These are phyloP conservation scores for Phaeosphaeria sp. DNA, from an alignment of 2,329 filamentous ascomycete genomes.

Conservation along the genomic window DNA sequence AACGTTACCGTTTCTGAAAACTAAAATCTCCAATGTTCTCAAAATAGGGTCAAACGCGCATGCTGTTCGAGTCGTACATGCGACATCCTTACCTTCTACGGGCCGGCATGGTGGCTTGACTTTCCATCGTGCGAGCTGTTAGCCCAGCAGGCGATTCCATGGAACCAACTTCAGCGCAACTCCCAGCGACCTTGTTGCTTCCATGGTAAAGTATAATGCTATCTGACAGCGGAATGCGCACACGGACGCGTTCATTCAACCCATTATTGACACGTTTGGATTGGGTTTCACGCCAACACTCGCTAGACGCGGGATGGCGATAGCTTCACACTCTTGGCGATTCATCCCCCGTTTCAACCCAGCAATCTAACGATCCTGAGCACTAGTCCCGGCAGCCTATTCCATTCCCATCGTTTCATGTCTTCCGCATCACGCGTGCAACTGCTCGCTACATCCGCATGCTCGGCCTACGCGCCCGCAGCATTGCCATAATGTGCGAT, in stretches of 20 bases:
- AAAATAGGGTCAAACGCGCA: neutral
- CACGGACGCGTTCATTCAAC: neutral
- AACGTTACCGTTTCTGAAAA: too few species aligned
- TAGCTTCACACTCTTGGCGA: constrained; percentile 42
- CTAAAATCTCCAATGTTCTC: neutral
- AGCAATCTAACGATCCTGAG: constrained; percentile 26
- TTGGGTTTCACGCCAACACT: constrained; percentile 30
- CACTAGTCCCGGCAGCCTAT: constrained; percentile 19
- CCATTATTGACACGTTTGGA: constrained; percentile 19
- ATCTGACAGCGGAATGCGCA: neutral
- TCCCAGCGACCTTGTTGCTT: neutral
- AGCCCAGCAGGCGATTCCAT: neutral
- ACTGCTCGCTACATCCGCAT: constrained; percentile 11
- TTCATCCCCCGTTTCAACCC: constrained; percentile 39
- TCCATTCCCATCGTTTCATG: constrained; percentile 24
- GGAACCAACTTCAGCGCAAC: neutral
- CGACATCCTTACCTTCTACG: neutral
- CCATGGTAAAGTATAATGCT: neutral
- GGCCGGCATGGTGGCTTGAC: neutral
- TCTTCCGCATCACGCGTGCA: constrained; percentile 15
- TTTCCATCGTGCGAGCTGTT: neutral
- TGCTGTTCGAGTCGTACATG: neutral
- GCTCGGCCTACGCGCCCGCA: constrained; percentile 10
- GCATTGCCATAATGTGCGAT: constrained; percentile 14
- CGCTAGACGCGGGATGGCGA: constrained; percentile 24